Percentiles rank a stretch among this genome's conserved stretches.
These are phyloP conservation scores for Eucalyptus viminalis DNA, from an alignment of 345 rosid species.

Conservation along the genomic window DNA sequence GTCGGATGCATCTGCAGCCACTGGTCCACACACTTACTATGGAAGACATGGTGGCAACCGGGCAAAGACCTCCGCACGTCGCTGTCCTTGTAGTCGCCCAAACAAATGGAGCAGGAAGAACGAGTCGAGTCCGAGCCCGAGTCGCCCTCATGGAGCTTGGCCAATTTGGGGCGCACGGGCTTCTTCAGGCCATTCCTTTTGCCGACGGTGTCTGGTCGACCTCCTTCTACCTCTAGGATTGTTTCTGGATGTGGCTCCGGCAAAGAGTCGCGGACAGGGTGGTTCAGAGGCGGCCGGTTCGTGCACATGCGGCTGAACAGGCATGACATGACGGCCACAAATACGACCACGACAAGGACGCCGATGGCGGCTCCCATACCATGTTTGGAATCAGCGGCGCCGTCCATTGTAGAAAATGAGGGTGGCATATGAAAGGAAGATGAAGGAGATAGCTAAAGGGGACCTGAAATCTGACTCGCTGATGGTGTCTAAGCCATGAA, in stretches of 20 bases:
- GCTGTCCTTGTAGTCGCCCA: neutral
- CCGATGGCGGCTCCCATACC: neutral
- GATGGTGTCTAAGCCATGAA: neutral
- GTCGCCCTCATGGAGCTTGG: neutral
- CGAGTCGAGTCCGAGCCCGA: conserved; percentile 16
- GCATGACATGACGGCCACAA: neutral
- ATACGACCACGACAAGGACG: neutral
- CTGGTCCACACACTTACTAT: neutral
- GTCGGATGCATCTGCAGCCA: neutral
- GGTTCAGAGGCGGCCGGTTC: neutral
- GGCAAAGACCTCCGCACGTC: neutral
- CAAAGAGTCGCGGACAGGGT: neutral
- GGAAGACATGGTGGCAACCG: conserved; percentile 1
- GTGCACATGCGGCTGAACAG: neutral
- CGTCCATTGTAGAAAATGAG: neutral
- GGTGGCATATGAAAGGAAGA: neutral
- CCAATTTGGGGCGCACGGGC: conserved; percentile 32
- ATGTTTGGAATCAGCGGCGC: neutral
- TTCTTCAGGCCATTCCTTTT: neutral
- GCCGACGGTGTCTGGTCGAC: neutral
- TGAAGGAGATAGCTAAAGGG: neutral
- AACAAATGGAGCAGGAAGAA: neutral
- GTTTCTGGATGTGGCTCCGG: neutral
- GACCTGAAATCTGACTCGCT: neutral
- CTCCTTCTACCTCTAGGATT: neutral